Base-by-base conservation (phyloP, 352 stramenopile genomes). In the Phytophthora sp. region DNA sequence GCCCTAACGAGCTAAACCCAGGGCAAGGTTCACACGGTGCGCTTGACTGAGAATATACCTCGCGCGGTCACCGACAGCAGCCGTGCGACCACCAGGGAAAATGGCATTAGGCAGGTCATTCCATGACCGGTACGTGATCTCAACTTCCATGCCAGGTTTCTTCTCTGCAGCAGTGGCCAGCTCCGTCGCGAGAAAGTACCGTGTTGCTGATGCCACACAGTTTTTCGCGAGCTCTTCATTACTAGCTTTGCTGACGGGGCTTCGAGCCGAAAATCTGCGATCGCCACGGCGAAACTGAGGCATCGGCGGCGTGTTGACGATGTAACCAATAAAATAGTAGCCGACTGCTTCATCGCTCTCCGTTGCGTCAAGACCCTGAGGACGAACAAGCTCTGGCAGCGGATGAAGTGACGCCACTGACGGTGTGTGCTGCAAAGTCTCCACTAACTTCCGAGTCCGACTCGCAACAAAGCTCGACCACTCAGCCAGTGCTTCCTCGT, bases 161-260 rank as follows among this genome's bases (percentile, higher is more conserved):
- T 79, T 82, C 54, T 94, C 84, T 2, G 66, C 24, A 13, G 74
- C 85, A 21, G 71, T 77, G 31, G 71, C 58, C 11, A 96, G 63
- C 59, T 95, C 86, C 8, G 88, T 96, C 2, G 83, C 88, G 12
- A 87, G 74, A 51, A 96, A 96, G 46, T 95, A 96, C 31, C 84
- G 76, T 4, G 84, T 81, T 9, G 85, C 82, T 2, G 83, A 85
- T 0, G 72, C 79, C 13, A 91, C 79, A 35, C 70, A 82, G 4
- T 66, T 84, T 29, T 63, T 57, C 0, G 82, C 74, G 3, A 80
- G 50, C 15, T 89, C 61, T 16, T 79, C 71, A 2, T 72, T 68
- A 6, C 30, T 33, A 39, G n/a, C 24, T 29, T n/a, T 62, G 3
- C 3, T 41, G 12, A 33, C 27, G 12, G 27, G 12, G 30, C 52